These are phyloP conservation scores for Colletotrichum higginsianum DNA, from an alignment of 2,329 filamentous ascomycete genomes.

Conservation along the genomic window DNA sequence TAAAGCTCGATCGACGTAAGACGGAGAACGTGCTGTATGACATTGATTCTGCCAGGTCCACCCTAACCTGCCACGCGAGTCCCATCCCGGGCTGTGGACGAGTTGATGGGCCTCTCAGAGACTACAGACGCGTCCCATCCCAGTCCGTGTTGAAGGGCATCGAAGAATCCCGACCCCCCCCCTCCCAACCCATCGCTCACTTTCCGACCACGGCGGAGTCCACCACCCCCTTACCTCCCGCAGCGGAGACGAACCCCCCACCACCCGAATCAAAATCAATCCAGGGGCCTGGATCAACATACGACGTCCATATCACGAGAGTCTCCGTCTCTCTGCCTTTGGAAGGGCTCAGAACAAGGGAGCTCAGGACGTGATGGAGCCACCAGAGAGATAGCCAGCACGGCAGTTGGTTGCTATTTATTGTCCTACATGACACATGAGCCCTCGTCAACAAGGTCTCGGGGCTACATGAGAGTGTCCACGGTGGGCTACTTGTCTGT, in stretches of 20 bases:
- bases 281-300: slow-evolving; percentile 18
- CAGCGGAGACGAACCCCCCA: slow-evolving; percentile 21
- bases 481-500: background rate
- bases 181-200: background rate
- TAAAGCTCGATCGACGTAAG: slow-evolving; percentile 34
- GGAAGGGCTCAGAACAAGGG: background rate
- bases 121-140: slow-evolving; percentile 8
- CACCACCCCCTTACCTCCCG: slow-evolving; percentile 8
- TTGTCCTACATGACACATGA: background rate
- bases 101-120: slow-evolving; percentile 13
- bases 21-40: slow-evolving; percentile 32
- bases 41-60: slow-evolving; percentile 33
- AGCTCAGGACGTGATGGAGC: slow-evolving; percentile 18
- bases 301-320: slow-evolving; percentile 5
- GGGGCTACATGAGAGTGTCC: slow-evolving; percentile 3
- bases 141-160: background rate
- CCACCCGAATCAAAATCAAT: slow-evolving; percentile 27
- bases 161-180: too few relatives aligned
- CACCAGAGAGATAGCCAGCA: background rate
- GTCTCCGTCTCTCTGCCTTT: background rate
- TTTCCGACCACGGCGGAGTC: background rate
- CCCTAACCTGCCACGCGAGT: slow-evolving; percentile 13
- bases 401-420: background rate
- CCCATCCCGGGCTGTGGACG: background rate
- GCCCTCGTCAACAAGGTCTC: slow-evolving; percentile 6